These are phyloP conservation scores for Lachancea dasiensis DNA, from an alignment of 805 yeast species.

Conservation along the genomic window DNA sequence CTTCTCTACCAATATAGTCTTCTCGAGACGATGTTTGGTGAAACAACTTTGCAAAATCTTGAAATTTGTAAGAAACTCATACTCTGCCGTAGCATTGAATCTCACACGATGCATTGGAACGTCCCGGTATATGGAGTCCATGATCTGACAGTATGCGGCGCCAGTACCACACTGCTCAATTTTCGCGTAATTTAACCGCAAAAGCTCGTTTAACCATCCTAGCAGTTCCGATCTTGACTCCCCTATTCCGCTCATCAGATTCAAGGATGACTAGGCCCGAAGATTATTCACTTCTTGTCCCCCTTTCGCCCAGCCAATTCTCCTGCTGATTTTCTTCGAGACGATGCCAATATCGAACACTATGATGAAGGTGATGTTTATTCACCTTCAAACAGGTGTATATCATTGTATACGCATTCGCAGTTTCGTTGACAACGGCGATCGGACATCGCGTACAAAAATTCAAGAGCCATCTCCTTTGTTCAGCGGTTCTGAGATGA, in stretches of 20 bases:
- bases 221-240: constrained; percentile 82
- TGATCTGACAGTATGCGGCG: constrained; percentile 87
- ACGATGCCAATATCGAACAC: too few relatives aligned
- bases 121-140: constrained; percentile 80
- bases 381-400: too few relatives aligned
- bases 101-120: constrained; percentile 75
- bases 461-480: too few relatives aligned
- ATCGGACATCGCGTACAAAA: too few relatives aligned
- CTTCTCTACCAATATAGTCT: constrained; percentile 73
- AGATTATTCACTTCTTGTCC: too few relatives aligned
- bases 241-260: constrained; percentile 41
- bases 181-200: constrained; percentile 59
- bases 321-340: too few relatives aligned
- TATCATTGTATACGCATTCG: too few relatives aligned
- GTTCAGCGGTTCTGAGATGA: too few relatives aligned
- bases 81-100: constrained; percentile 63
- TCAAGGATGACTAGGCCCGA: too few relatives aligned
- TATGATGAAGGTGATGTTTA: too few relatives aligned
- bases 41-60: constrained; percentile 83
- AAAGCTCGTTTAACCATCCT: constrained; percentile 74
- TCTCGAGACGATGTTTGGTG: constrained; percentile 59
- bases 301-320: too few relatives aligned
- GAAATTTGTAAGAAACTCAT: constrained; percentile 73
- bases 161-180: constrained; percentile 96
- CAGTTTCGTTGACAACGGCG: too few relatives aligned